A percentile compares a stretch with the other conserved stretches of the same genome.
phyloP scores from a whole-genome alignment of 352 stramenopile genomes.

The Phytopythium chamaehyphon region DNA sequence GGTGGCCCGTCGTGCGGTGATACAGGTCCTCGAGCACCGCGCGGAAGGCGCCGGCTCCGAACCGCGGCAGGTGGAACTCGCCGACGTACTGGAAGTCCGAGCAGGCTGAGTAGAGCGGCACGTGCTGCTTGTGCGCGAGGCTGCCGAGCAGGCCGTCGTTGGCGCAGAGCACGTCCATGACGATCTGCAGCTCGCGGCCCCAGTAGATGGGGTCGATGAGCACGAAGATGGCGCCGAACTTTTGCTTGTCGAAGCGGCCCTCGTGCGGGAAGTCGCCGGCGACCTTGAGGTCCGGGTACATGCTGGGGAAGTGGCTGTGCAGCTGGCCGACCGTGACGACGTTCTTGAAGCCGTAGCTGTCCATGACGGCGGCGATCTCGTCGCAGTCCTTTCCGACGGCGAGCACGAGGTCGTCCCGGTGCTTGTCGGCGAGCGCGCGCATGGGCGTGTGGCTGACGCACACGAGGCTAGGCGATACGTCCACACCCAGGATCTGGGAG shows the following conservation, averaged over 20 bases:
- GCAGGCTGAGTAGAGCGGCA: constrained; percentile 82
- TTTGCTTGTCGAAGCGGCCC: constrained; percentile 46
- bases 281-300: constrained; percentile 81
- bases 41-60: constrained; percentile 76
- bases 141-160: constrained; percentile 45
- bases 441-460: constrained; percentile 86
- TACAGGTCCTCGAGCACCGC: constrained; percentile 79
- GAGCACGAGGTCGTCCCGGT: constrained; percentile 70
- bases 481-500: constrained; percentile 54
- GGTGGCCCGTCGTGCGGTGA: constrained; percentile 72
- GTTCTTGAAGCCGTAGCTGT: constrained; percentile 80
- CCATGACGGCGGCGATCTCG: constrained; percentile 58
- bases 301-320: constrained; percentile 69
- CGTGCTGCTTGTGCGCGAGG: constrained; percentile 43
- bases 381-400: constrained; percentile 77
- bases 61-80: constrained; percentile 79
- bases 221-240: constrained; percentile 67
- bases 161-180: constrained; percentile 70
- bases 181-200: constrained; percentile 69
- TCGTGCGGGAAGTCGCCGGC: constrained; percentile 24
- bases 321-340: constrained; percentile 74
- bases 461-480: constrained; percentile 40
- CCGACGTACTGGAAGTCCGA: constrained; percentile 88
- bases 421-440: constrained; percentile 55
- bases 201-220: constrained; percentile 79